These are phyloP conservation scores for Gossypium raimondii DNA, from an alignment of 345 rosid genomes.

Conservation along the genomic window DNA sequence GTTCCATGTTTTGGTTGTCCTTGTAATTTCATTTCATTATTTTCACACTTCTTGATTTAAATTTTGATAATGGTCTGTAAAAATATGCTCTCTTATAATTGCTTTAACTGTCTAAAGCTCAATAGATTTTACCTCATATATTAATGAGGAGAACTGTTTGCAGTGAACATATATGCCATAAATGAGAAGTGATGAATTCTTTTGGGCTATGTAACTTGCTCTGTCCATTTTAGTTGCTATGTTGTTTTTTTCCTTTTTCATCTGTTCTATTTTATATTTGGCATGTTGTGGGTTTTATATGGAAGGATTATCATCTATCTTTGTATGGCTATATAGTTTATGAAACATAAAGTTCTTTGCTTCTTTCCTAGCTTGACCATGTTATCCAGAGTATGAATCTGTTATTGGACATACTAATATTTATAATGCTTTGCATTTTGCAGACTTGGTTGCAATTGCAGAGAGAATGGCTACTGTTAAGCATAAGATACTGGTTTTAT, in stretches of 20 bases:
- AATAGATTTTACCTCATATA: background rate
- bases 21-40: background rate
- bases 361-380: conserved; percentile 54
- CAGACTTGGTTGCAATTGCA: conserved; percentile 85
- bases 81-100: background rate
- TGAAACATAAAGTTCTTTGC: background rate
- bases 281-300: background rate
- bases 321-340: background rate
- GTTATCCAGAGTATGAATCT: conserved; percentile 55
- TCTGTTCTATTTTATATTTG: background rate
- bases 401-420: background rate
- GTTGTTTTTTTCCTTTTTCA: background rate
- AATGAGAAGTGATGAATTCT: background rate
- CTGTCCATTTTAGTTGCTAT: background rate
- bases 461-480: conserved; percentile 94
- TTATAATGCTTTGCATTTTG: conserved; percentile 17
- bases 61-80: background rate
- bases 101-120: background rate
- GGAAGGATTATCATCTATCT: background rate
- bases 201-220: conserved; percentile 1
- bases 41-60: background rate
- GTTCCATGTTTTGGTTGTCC: background rate
- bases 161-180: background rate
- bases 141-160: background rate
- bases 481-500: conserved; percentile 81